Evolutionary conservation across 768 basidiomycete genomes (phyloP).

Genomic region (Boletus coccyginus): DNA sequence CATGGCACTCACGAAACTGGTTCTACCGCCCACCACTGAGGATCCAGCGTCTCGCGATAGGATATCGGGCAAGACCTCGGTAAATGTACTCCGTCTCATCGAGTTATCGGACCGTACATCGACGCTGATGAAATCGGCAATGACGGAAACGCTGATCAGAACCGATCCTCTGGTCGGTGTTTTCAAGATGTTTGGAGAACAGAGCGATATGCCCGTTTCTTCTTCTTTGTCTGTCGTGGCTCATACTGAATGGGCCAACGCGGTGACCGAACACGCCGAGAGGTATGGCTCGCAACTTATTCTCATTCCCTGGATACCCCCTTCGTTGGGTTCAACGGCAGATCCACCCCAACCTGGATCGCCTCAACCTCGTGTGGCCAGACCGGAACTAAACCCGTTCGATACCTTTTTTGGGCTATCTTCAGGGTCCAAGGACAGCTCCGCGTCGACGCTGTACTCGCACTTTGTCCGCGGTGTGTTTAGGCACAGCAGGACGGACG

Average conservation of each 20-base stretch:
- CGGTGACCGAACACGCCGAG: constrained; percentile 59
- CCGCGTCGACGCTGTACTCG: constrained; percentile 61
- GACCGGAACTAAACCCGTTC: constrained; percentile 57
- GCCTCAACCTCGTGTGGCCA: constrained; percentile 14
- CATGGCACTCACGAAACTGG: constrained; percentile 85
- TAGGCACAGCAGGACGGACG: constrained; percentile 64
- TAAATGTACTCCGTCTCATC: constrained; percentile 84
- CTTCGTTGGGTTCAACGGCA: constrained; percentile 33
- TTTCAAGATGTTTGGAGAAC: constrained; percentile 73
- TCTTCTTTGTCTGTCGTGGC: constrained; percentile 73
- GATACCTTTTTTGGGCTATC: constrained; percentile 70
- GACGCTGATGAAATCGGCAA: constrained; percentile 78
- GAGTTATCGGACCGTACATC: constrained; percentile 89
- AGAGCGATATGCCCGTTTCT: constrained; percentile 64
- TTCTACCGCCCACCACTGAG: constrained; percentile 42
- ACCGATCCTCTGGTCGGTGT: constrained; percentile 72
- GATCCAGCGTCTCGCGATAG: neutral
- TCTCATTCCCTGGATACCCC: constrained; percentile 77
- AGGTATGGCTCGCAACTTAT: constrained; percentile 67
- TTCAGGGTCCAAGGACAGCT: constrained; percentile 39
- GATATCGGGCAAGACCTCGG: constrained; percentile 12
- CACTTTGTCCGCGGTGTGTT: constrained; percentile 87
- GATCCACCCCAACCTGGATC: constrained; percentile 28
- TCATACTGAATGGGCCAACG: constrained; percentile 67
- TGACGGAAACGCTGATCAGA: constrained; percentile 63